These are phyloP conservation scores for Globisporangium nunn DNA, from an alignment of 352 stramenopile genomes.

Conservation along the genomic window DNA sequence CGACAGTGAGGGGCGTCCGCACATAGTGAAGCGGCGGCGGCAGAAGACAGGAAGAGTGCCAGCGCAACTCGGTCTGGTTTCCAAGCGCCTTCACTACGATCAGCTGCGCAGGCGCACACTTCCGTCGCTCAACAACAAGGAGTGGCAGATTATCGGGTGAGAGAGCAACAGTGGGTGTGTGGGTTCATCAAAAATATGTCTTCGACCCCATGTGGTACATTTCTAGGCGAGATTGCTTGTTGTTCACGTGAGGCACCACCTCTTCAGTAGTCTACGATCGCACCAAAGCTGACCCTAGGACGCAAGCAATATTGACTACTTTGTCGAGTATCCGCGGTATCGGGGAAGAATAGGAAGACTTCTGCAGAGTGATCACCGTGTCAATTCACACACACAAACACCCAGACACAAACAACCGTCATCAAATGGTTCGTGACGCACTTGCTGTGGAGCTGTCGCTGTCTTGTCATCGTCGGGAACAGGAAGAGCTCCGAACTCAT, in stretches of 20 bases:
- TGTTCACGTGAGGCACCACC: no score
- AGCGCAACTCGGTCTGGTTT: constrained; percentile 42
- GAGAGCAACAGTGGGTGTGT: no score
- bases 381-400: not conserved
- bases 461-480: constrained; percentile 31
- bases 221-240: no score
- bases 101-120: constrained; percentile 41
- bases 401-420: not conserved
- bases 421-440: constrained; percentile 12
- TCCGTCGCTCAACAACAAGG: constrained; percentile 42
- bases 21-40: constrained; percentile 23
- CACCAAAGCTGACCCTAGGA: no score
- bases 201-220: no score
- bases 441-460: constrained; percentile 36
- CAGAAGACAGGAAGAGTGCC: constrained; percentile 20
- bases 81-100: constrained; percentile 55
- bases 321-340: constrained; percentile 20
- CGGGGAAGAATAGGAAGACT: constrained; percentile 22
- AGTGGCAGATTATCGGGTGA: constrained; percentile 52
- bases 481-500: constrained; percentile 20
- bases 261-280: no score
- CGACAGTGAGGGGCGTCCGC: constrained; percentile 27
- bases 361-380: constrained; percentile 8
- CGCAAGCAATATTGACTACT: no score
- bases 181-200: no score